Evolutionary conservation across 768 basidiomycete genomes (phyloP).

Genomic region (Tylopilus sp.): DNA sequence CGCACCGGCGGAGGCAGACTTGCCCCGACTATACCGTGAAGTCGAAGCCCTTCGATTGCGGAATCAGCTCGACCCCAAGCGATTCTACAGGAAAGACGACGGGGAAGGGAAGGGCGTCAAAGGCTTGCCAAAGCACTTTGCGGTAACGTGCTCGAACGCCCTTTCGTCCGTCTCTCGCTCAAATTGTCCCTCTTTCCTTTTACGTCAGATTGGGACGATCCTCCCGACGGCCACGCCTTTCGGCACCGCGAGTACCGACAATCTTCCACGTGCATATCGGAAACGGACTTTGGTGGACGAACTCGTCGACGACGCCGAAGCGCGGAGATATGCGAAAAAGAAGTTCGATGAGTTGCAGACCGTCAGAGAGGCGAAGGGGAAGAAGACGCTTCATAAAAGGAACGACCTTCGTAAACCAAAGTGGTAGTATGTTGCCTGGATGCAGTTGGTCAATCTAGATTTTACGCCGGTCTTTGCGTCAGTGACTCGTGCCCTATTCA

Average conservation of each 20-base stretch:
- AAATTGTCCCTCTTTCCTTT: slow-evolving; percentile 10
- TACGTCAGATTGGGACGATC: slow-evolving; percentile 71
- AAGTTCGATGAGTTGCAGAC: slow-evolving; percentile 80
- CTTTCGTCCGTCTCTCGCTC: slow-evolving; percentile 1
- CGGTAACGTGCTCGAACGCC: slow-evolving; percentile 51
- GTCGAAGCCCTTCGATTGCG: slow-evolving; percentile 83
- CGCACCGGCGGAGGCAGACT: slow-evolving; percentile 73
- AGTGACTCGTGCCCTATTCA: neutral
- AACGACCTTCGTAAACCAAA: slow-evolving; percentile 60
- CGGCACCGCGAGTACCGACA: slow-evolving; percentile 63
- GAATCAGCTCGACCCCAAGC: slow-evolving; percentile 88
- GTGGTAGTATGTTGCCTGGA: slow-evolving; percentile 47
- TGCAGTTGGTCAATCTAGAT: slow-evolving; percentile 7
- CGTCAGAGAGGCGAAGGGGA: slow-evolving; percentile 64
- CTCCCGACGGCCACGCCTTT: slow-evolving; percentile 69
- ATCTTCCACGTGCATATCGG: slow-evolving; percentile 63
- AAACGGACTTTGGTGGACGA: slow-evolving; percentile 88
- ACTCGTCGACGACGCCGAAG: slow-evolving; percentile 83
- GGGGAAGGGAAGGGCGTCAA: slow-evolving; percentile 84
- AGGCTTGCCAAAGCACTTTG: slow-evolving; percentile 84
- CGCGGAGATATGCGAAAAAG: slow-evolving; percentile 84
- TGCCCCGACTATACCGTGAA: slow-evolving; percentile 77
- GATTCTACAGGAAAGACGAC: slow-evolving; percentile 85
- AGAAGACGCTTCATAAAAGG: slow-evolving; percentile 65
- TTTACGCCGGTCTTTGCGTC: slow-evolving; percentile 1